A percentile compares a stretch with the other conserved stretches of the same genome.
Evolutionary conservation across 2,329 filamentous ascomycete species (phyloP).

Genomic region (Scedosporium apiospermum): DNA sequence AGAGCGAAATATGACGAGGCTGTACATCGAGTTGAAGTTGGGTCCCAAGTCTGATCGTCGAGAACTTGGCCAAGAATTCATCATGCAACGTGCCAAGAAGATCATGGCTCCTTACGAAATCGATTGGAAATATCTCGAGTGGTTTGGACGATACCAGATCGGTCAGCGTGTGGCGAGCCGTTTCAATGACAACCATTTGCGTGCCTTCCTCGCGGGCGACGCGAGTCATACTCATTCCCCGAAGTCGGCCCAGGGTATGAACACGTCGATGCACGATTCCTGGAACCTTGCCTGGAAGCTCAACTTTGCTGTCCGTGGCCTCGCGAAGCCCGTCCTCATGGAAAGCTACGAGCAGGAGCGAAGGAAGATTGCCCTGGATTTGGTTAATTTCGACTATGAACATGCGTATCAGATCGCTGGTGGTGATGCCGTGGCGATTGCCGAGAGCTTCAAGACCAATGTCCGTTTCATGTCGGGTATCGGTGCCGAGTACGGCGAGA

Average conservation of each 20-base stretch:
- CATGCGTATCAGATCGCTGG: constrained; percentile 49
- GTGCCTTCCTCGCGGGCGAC: constrained; percentile 62
- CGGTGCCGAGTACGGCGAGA: constrained; percentile 51
- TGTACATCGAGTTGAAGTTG: constrained; percentile 46
- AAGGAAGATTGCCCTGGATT: constrained; percentile 49
- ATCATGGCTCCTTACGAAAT: constrained; percentile 50
- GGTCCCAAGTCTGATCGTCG: constrained; percentile 28
- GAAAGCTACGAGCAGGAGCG: constrained; percentile 55
- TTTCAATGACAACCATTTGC: constrained; percentile 52
- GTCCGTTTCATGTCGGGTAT: constrained; percentile 66
- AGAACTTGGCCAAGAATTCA: constrained; percentile 51
- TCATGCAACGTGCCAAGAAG: constrained; percentile 56
- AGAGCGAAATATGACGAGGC: constrained; percentile 62
- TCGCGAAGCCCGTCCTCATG: constrained; percentile 44
- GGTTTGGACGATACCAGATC: constrained; percentile 66
- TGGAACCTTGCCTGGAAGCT: constrained; percentile 50
- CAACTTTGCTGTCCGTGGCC: constrained; percentile 42
- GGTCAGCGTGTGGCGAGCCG: constrained; percentile 61
- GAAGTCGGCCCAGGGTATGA: constrained; percentile 62
- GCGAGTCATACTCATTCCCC: constrained; percentile 65
- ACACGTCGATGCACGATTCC: constrained; percentile 50
- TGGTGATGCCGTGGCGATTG: constrained; percentile 53
- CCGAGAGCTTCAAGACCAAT: constrained; percentile 60
- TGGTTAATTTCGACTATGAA: constrained; percentile 50
- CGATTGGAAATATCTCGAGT: constrained; percentile 51